These are phyloP conservation scores for Collybia nuda DNA, from an alignment of 768 basidiomycete genomes.

Conservation along the genomic window DNA sequence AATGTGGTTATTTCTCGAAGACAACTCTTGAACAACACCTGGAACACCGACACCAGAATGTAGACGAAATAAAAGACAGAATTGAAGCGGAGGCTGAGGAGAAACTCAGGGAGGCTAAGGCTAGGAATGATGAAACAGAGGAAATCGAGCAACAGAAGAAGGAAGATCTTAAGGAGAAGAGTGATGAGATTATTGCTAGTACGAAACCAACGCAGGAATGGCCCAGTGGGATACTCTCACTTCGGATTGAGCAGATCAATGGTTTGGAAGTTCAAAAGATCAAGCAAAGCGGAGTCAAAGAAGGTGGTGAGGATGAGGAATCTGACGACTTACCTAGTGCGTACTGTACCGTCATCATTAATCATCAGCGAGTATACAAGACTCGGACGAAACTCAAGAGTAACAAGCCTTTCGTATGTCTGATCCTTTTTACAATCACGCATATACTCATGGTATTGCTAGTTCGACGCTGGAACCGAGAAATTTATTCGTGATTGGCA, in stretches of 20 bases:
- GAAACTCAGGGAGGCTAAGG: conserved; percentile 43
- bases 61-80: conserved; percentile 33
- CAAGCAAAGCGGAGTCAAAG: conserved; percentile 52
- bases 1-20: conserved; percentile 53
- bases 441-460: not conserved
- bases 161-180: conserved; percentile 33
- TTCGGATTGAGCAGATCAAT: conserved; percentile 65
- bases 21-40: conserved; percentile 40
- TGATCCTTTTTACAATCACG: not conserved
- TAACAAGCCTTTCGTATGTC: conserved; percentile 42
- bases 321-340: conserved; percentile 62
- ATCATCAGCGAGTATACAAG: conserved; percentile 43
- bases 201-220: conserved; percentile 59
- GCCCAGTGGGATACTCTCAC: conserved; percentile 65
- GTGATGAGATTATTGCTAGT: conserved; percentile 36
- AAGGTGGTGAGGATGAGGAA: conserved; percentile 52
- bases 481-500: conserved; percentile 66
- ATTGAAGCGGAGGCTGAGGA: conserved; percentile 44
- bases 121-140: conserved; percentile 16
- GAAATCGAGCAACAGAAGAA: conserved; percentile 37
- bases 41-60: conserved; percentile 25
- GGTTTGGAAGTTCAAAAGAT: conserved; percentile 60
- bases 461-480: conserved; percentile 69
- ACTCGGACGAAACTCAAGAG: conserved; percentile 47
- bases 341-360: conserved; percentile 52